Conservation (phyloP, 257 asterid genomes). For the Pogostemon cablin region DNA sequence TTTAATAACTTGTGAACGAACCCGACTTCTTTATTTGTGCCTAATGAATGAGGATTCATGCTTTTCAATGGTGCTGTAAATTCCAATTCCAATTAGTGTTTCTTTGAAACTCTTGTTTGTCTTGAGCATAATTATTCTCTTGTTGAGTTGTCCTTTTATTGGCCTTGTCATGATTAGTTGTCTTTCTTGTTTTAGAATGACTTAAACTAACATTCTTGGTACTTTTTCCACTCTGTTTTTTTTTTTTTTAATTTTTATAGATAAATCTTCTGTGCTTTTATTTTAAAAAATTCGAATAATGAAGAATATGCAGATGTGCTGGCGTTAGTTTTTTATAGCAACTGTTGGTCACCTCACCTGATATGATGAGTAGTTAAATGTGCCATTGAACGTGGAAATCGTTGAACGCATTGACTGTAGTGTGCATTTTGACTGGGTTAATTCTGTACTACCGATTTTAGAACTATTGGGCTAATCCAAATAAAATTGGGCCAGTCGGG, state of each 20-base stretch:
- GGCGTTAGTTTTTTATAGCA: too few species aligned
- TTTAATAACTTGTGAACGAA: constrained; percentile 32
- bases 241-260: not conserved
- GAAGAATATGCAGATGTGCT: too few species aligned
- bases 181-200: not conserved
- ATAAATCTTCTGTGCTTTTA: too few species aligned
- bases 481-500: too few species aligned
- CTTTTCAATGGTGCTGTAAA: constrained; percentile 24
- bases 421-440: too few species aligned
- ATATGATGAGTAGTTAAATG: too few species aligned
- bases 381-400: too few species aligned
- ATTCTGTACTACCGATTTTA: too few species aligned
- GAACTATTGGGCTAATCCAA: too few species aligned
- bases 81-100: constrained; percentile 6
- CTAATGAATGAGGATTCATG: constrained; percentile 24
- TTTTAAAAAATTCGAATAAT: too few species aligned
- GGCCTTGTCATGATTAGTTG: not conserved
- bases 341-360: too few species aligned
- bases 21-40: constrained; percentile 23
- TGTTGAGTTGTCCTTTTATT: constrained; percentile 24
- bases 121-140: not conserved
- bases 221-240: not conserved
- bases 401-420: too few species aligned
- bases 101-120: constrained; percentile 3
- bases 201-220: not conserved